phyloP scores from a whole-genome alignment of 2,329 filamentous ascomycete genomes.

The Fusarium goolgardi region DNA sequence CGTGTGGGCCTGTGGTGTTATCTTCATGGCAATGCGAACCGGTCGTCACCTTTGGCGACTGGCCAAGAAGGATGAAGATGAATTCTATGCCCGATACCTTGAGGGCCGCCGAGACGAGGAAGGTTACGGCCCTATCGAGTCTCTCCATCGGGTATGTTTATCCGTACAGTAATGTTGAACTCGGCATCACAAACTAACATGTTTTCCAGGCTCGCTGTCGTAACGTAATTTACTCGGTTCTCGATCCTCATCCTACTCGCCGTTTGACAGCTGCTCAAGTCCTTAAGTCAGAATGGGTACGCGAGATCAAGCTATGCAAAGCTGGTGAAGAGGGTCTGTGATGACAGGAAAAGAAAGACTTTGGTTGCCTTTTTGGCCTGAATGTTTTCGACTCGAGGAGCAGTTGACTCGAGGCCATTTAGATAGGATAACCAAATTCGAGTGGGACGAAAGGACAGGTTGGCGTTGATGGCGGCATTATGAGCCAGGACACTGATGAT shows the following conservation, averaged over 20 bases:
- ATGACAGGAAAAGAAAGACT: constrained; percentile 1
- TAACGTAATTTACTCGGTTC: constrained; percentile 98
- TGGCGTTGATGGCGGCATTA: constrained; percentile 20
- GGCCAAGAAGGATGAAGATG: constrained; percentile 96
- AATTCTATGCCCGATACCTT: constrained; percentile 95
- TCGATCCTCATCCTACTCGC: constrained; percentile 91
- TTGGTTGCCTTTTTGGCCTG: neutral
- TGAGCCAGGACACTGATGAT: constrained; percentile 42
- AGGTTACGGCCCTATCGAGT: constrained; percentile 96
- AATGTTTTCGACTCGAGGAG: constrained; percentile 11
- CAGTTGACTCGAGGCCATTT: constrained; percentile 15
- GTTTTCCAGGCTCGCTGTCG: constrained; percentile 84
- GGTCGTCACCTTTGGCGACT: constrained; percentile 95
- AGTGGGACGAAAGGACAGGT: constrained; percentile 31
- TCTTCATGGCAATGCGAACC: constrained; percentile 99
- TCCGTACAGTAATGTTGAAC: neutral
- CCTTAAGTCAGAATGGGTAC: constrained; percentile 97
- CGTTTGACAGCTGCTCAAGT: constrained; percentile 97
- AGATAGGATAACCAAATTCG: constrained; percentile 17
- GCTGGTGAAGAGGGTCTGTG: constrained; percentile 95
- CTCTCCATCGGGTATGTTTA: constrained; percentile 84
- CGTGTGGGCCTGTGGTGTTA: constrained; percentile 97
- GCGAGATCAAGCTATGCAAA: constrained; percentile 96
- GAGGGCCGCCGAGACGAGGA: constrained; percentile 93
- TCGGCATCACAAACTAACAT: constrained; percentile 27